phyloP scores from a whole-genome alignment of 345 rosid genomes.

The Turritis glabra region DNA sequence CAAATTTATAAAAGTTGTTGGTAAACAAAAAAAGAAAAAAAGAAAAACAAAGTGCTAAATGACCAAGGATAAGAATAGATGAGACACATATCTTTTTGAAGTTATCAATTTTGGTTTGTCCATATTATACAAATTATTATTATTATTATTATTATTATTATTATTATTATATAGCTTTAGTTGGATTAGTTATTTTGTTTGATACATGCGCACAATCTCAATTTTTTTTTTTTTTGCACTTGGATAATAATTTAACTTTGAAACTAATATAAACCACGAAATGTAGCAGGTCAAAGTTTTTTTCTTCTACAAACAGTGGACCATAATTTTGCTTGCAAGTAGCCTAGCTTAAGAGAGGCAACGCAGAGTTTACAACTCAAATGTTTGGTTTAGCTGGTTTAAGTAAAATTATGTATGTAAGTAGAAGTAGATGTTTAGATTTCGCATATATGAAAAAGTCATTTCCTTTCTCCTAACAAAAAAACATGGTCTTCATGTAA shows the following conservation, averaged over 20 bases:
- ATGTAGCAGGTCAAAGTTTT: no score
- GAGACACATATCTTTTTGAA: constrained; percentile 2
- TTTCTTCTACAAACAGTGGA: no score
- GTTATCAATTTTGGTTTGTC: constrained; percentile 23
- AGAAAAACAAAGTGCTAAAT: background rate
- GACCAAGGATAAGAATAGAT: background rate
- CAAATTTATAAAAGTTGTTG: background rate
- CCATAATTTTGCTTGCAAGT: no score
- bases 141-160: no score
- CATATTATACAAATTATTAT: no score
- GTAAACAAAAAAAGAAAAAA: background rate
- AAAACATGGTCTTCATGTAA: background rate
- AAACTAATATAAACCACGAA: background rate
- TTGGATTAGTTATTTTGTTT: background rate
- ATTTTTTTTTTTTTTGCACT: background rate
- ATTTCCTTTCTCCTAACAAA: background rate
- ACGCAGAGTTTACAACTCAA: no score
- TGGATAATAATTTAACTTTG: background rate
- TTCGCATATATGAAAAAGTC: no score
- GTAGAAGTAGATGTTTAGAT: no score
- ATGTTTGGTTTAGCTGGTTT: no score
- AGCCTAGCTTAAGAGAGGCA: no score
- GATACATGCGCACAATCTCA: background rate
- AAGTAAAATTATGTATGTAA: no score
- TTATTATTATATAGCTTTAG: no score